Conservation (phyloP, 257 asterid genomes). For the Phtheirospermum japonicum region DNA sequence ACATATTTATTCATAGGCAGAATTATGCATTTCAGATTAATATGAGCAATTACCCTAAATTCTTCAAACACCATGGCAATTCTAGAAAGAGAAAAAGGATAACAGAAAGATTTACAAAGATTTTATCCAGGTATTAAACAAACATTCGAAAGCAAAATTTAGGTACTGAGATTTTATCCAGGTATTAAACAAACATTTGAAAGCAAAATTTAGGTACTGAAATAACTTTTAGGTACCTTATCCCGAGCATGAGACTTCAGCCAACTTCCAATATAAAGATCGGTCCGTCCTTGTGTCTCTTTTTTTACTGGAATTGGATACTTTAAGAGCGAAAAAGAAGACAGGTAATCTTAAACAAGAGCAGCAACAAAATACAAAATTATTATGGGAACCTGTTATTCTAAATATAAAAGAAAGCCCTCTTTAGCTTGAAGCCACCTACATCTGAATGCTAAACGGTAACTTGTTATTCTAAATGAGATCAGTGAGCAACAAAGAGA, state of each 20-base stretch:
- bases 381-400: neutral
- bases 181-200: neutral
- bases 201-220: neutral
- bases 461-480: neutral
- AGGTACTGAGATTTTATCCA: slow-evolving; percentile 10
- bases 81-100: slow-evolving; percentile 15
- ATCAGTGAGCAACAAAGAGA: no score
- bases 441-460: neutral
- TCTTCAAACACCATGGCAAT: neutral
- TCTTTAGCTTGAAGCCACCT: neutral
- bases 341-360: slow-evolving; percentile 20
- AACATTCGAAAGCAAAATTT: neutral
- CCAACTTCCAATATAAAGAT: slow-evolving; percentile 74
- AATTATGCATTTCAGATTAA: slow-evolving; percentile 13
- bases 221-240: slow-evolving; percentile 49
- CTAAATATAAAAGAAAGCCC: neutral
- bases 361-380: slow-evolving; percentile 4
- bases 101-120: slow-evolving; percentile 12
- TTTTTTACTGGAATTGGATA: slow-evolving; percentile 66
- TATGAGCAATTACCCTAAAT: neutral
- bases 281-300: slow-evolving; percentile 84
- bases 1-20: slow-evolving; percentile 19
- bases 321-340: slow-evolving; percentile 28
- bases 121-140: neutral
- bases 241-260: slow-evolving; percentile 80